Evolutionary conservation across 108 stramenopile species (phyloP).

Genomic region (Schizochytrium sp.): DNA sequence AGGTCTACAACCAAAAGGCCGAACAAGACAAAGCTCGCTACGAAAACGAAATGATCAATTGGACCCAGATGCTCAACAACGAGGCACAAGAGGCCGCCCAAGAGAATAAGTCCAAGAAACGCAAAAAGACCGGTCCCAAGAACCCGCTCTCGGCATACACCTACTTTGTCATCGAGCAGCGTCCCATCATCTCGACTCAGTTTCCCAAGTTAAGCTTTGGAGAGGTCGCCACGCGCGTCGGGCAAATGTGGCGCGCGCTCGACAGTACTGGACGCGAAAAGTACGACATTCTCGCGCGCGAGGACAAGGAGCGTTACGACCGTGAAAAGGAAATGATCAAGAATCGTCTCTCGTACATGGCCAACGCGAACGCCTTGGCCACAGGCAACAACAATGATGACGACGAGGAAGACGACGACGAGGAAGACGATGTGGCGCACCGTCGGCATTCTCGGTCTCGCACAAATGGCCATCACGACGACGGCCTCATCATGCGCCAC

Average conservation of each 20-base stretch:
- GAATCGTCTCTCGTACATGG: not conserved
- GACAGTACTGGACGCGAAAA: not conserved
- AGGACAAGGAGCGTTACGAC: conserved; percentile 15
- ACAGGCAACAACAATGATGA: too few species aligned
- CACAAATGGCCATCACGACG: too few species aligned
- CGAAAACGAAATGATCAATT: conserved; percentile 13
- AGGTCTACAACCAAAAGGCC: conserved; percentile 18
- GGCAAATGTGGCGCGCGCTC: conserved; percentile 7
- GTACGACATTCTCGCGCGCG: not conserved
- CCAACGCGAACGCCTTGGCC: not conserved
- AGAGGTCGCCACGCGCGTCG: conserved; percentile 4
- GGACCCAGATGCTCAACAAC: not conserved
- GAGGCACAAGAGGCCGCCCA: not conserved
- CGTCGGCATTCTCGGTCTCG: too few species aligned
- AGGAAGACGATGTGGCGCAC: too few species aligned
- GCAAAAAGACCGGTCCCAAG: not conserved
- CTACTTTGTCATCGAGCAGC: conserved; percentile 3
- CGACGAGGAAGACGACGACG: too few species aligned
- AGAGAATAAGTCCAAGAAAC: not conserved
- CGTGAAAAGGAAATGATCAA: not conserved
- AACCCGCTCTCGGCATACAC: conserved; percentile 13
- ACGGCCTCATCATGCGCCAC: too few species aligned
- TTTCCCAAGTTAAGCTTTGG: not conserved
- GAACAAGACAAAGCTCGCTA: conserved; percentile 6
- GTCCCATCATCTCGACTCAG: not conserved